phyloP scores from a whole-genome alignment of 2,329 filamentous ascomycete genomes.

The Apiospora malaysiana region DNA sequence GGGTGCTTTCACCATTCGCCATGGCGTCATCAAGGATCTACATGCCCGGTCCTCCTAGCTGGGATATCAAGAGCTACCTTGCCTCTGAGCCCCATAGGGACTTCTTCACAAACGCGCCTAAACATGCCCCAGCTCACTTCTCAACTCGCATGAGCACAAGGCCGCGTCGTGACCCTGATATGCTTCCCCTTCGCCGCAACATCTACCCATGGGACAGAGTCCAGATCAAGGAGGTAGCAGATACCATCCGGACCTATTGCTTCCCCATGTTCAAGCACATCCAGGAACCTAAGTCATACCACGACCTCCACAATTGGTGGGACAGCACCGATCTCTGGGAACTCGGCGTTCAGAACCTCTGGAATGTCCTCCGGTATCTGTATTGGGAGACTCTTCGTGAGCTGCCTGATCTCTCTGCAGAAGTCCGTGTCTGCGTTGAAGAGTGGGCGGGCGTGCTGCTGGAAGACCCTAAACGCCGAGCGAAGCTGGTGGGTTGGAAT shows the following conservation, averaged over 20 bases:
- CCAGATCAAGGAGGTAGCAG: slow-evolving; percentile 21
- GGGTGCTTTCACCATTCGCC: neutral
- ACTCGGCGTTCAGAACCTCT: slow-evolving; percentile 54
- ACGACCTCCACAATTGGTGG: slow-evolving; percentile 40
- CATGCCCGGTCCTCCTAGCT: neutral
- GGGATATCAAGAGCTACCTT: slow-evolving; percentile 16
- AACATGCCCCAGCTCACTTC: slow-evolving; percentile 25
- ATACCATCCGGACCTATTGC: slow-evolving; percentile 9
- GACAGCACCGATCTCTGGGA: slow-evolving; percentile 54
- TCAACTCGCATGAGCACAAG: slow-evolving; percentile 27
- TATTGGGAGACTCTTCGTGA: slow-evolving; percentile 47
- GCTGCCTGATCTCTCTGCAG: slow-evolving; percentile 35
- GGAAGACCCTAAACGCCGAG: slow-evolving; percentile 19
- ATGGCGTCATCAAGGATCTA: neutral
- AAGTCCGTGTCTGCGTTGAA: slow-evolving; percentile 30
- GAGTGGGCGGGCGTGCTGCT: slow-evolving; percentile 28
- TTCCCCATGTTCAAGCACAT: slow-evolving; percentile 24
- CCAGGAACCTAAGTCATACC: slow-evolving; percentile 3
- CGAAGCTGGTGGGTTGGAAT: slow-evolving; percentile 30
- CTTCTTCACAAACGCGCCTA: slow-evolving; percentile 28
- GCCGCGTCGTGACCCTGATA: slow-evolving; percentile 1
- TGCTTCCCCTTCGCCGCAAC: neutral
- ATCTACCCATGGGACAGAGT: slow-evolving; percentile 21
- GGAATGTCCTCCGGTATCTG: slow-evolving; percentile 51
- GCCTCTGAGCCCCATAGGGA: slow-evolving; percentile 26